A percentile compares a stretch with the other conserved stretches of the same genome.
phyloP scores from a whole-genome alignment of 2,329 filamentous ascomycete species.

The Ilyonectria sp. region DNA sequence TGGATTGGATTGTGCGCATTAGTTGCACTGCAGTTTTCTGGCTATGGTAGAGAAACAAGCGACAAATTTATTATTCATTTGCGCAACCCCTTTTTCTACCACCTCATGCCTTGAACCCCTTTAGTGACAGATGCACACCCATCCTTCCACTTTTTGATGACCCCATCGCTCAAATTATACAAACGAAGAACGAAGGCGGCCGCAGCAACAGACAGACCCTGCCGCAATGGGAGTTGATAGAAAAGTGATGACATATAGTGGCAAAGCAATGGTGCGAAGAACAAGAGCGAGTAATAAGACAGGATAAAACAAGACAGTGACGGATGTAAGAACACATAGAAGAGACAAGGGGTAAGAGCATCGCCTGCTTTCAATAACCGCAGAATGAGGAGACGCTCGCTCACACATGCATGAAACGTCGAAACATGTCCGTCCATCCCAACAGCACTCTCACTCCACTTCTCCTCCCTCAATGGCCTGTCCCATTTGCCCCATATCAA shows the following conservation, averaged over 20 bases:
- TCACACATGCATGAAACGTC: conserved; percentile 28
- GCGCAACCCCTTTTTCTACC: background rate
- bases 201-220: background rate
- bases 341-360: background rate
- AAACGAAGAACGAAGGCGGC: background rate
- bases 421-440: conserved; percentile 7
- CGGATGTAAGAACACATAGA: background rate
- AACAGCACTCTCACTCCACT: conserved; percentile 8
- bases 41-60: background rate
- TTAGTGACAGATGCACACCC: background rate
- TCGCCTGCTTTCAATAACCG: conserved; percentile 20
- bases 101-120: background rate
- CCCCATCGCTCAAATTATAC: background rate
- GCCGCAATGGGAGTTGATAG: background rate
- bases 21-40: too few relatives aligned
- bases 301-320: background rate
- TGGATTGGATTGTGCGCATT: background rate
- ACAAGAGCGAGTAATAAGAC: background rate
- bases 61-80: background rate
- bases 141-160: background rate
- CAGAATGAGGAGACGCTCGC: conserved; percentile 28
- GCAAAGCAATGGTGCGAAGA: background rate
- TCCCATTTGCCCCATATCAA: background rate
- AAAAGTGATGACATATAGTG: background rate
- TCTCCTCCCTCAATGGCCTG: conserved; percentile 16